These are phyloP conservation scores for Colletotrichum tropicicola DNA, from an alignment of 2,329 filamentous ascomycete genomes.

Conservation along the genomic window DNA sequence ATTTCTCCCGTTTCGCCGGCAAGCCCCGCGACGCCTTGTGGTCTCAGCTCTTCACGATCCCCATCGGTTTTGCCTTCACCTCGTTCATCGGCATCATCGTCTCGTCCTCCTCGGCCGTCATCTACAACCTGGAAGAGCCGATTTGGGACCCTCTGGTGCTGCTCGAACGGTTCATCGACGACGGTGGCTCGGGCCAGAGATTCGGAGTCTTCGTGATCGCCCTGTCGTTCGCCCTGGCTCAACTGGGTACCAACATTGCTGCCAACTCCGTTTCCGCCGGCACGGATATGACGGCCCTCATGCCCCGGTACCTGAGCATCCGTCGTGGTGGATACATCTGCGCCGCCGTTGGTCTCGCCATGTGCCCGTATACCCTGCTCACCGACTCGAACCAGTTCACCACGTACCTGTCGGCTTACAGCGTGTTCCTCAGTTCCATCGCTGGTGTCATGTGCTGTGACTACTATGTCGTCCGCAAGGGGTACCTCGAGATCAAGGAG, in stretches of 20 bases:
- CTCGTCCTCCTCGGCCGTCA: conserved; percentile 75
- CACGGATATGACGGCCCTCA: conserved; percentile 82
- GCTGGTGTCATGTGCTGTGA: conserved; percentile 90
- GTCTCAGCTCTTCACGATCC: conserved; percentile 82
- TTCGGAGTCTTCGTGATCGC: conserved; percentile 82
- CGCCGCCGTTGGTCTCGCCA: conserved; percentile 79
- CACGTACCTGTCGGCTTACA: conserved; percentile 91
- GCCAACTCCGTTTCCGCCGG: conserved; percentile 87
- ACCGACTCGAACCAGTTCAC: conserved; percentile 83
- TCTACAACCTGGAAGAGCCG: conserved; percentile 67
- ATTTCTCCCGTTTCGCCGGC: conserved; percentile 84
- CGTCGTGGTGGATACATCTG: conserved; percentile 89
- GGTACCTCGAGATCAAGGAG: conserved; percentile 80
- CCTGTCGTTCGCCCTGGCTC: conserved; percentile 77
- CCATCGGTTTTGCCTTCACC: conserved; percentile 77
- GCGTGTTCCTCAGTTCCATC: conserved; percentile 92
- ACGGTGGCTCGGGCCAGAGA: conserved; percentile 73
- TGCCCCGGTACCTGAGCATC: conserved; percentile 85
- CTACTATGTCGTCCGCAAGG: conserved; percentile 86
- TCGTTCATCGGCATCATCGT: conserved; percentile 87
- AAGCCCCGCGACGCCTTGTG: conserved; percentile 81
- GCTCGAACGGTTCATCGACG: conserved; percentile 72
- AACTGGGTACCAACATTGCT: conserved; percentile 87
- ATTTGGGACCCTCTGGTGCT: conserved; percentile 80
- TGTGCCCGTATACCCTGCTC: conserved; percentile 88